These are phyloP conservation scores for Selenicereus undatus DNA, from an alignment of 148 eudicot genomes.

Conservation along the genomic window DNA sequence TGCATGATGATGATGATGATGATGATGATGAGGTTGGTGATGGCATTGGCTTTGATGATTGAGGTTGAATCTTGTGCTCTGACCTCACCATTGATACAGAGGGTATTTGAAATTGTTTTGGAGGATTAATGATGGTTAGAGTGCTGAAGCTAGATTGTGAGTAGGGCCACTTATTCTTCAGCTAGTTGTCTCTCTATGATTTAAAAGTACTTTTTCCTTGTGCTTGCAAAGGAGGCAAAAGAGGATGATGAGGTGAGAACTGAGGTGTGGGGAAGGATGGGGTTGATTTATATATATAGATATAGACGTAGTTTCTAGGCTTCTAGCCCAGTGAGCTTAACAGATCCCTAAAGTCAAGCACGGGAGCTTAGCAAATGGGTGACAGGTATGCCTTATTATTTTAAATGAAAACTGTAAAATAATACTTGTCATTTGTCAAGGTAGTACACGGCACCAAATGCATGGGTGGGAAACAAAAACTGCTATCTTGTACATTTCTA, in stretches of 20 bases:
- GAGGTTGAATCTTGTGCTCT: constrained; percentile 42
- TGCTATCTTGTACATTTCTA: not conserved
- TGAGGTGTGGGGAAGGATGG: constrained; percentile 5
- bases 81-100: constrained; percentile 45
- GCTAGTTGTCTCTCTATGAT: not conserved
- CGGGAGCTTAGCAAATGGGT: constrained; percentile 25
- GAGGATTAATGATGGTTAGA: not conserved
- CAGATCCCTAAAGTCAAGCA: constrained; percentile 29
- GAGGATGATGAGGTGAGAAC: constrained; percentile 15
- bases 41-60: constrained; percentile 20
- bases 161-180: not conserved
- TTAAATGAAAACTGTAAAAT: not conserved
- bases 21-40: constrained; percentile 23
- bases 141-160: not conserved
- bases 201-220: constrained; percentile 16
- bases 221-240: constrained; percentile 16
- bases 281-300: constrained; percentile 15
- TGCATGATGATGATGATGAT: constrained; percentile 26
- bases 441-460: constrained; percentile 2
- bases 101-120: not conserved
- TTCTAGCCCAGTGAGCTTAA: not conserved
- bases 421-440: not conserved
- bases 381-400: constrained; percentile 25
- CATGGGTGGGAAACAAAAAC: not conserved
- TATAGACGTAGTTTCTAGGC: constrained; percentile 13